Percentiles rank a stretch among this genome's conserved stretches.
phyloP scores from a whole-genome alignment of 2,329 filamentous ascomycete genomes.

The Juglanconis oblonga region DNA sequence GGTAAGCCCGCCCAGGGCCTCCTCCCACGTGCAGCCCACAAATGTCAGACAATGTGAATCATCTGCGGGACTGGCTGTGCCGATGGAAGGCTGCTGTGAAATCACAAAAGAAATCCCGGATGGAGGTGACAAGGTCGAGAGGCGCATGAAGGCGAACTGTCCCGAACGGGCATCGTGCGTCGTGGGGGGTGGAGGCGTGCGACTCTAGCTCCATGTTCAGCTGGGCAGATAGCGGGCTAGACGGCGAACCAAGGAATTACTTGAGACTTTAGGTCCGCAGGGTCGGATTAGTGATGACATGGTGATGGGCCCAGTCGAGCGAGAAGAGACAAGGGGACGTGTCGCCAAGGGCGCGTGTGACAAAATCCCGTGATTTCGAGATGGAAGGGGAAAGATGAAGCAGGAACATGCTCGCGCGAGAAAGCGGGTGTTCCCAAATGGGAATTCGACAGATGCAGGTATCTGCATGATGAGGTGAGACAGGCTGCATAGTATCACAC shows the following conservation, averaged over 20 bases:
- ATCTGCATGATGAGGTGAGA: slow-evolving; percentile 18
- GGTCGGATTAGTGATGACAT: neutral
- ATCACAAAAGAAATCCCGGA: neutral
- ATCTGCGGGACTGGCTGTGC: slow-evolving; percentile 8
- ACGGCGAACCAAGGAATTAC: neutral
- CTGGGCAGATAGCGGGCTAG: neutral
- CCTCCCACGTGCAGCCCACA: slow-evolving; percentile 14
- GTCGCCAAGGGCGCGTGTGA: slow-evolving; percentile 19
- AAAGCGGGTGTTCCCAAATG: neutral
- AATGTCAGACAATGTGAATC: slow-evolving; percentile 8
- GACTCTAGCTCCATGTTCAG: neutral
- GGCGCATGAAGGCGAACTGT: slow-evolving; percentile 10
- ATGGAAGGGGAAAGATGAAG: slow-evolving; percentile 2
- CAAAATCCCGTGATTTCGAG: slow-evolving; percentile 13
- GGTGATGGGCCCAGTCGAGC: neutral
- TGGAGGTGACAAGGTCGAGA: neutral
- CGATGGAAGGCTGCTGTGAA: neutral
- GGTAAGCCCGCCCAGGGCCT: neutral
- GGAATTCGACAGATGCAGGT: neutral
- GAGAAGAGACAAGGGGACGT: neutral
- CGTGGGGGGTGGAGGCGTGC: slow-evolving; percentile 6
- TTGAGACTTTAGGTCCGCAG: neutral
- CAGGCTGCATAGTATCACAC: slow-evolving; percentile 4
- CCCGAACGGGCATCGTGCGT: slow-evolving; percentile 10
- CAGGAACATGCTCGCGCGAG: neutral